Percentiles rank a stretch among this genome's conserved stretches.
These are phyloP conservation scores for Martensiomyces pterosporus DNA, from an alignment of 192 early-diverging fungal species.

Conservation along the genomic window DNA sequence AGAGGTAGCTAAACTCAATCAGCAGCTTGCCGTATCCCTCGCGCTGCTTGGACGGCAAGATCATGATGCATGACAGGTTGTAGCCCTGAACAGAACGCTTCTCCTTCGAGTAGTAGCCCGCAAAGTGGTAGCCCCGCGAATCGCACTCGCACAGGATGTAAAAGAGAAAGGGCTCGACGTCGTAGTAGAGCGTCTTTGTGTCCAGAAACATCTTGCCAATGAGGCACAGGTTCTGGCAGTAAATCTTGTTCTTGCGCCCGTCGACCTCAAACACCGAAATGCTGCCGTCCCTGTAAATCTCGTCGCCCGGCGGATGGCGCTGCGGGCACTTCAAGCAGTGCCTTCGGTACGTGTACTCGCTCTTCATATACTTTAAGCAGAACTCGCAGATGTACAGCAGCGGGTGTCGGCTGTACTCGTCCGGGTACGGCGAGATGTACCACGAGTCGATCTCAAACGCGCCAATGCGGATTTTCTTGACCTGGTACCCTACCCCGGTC, in stretches of 20 bases:
- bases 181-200: conserved; percentile 96
- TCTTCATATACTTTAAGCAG: conserved; percentile 98
- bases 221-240: conserved; percentile 96
- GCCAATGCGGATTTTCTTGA: conserved; percentile 72
- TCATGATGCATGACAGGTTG: conserved; percentile 93
- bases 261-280: conserved; percentile 95
- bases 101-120: conserved; percentile 98
- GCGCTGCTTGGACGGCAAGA: conserved; percentile 81
- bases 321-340: conserved; percentile 83
- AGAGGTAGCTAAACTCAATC: conserved; percentile 89
- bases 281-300: conserved; percentile 89
- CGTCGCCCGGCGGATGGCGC: conserved; percentile 89
- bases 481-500: conserved; percentile 32
- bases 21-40: conserved; percentile 90
- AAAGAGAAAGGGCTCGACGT: conserved; percentile 96
- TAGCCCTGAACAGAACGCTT: conserved; percentile 78
- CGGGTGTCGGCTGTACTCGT: conserved; percentile 84
- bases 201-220: conserved; percentile 96
- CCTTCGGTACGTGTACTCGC: conserved; percentile 69
- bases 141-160: conserved; percentile 85
- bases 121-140: conserved; percentile 74
- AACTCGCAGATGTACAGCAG: conserved; percentile 91
- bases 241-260: conserved; percentile 94
- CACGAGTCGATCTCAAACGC: conserved; percentile 83
- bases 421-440: conserved; percentile 94